These are phyloP conservation scores for Talaromyces nanjingensis DNA, from an alignment of 495 filamentous ascomycete genomes.

Conservation along the genomic window DNA sequence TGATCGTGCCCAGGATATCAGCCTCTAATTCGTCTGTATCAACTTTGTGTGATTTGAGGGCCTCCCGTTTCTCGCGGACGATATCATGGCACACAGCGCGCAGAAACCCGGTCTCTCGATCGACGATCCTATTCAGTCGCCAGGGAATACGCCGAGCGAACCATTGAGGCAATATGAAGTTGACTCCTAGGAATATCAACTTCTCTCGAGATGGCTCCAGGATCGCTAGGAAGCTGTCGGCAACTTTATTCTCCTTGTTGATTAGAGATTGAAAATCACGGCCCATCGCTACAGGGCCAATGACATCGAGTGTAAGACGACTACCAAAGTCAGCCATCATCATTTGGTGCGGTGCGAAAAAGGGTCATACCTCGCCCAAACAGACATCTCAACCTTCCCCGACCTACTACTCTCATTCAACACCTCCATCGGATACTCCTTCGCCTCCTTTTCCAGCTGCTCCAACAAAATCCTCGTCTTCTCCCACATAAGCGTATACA, in stretches of 20 bases:
- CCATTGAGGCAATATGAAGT: slow-evolving; percentile 41
- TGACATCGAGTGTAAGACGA: slow-evolving; percentile 78
- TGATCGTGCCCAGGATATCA: slow-evolving; percentile 61
- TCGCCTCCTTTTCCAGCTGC: slow-evolving; percentile 34
- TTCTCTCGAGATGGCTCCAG: slow-evolving; percentile 43
- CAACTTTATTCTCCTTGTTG: slow-evolving; percentile 56
- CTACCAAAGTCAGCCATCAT: slow-evolving; percentile 25
- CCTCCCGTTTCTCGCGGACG: slow-evolving; percentile 54
- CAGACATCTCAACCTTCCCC: slow-evolving; percentile 57
- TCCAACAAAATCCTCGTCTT: slow-evolving; percentile 39
- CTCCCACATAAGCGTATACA: slow-evolving; percentile 76
- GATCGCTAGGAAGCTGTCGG: slow-evolving; percentile 55
- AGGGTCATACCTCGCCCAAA: slow-evolving; percentile 50
- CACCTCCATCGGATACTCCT: slow-evolving; percentile 25
- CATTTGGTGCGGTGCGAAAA: no score
- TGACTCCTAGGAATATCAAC: slow-evolving; percentile 38
- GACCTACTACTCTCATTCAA: slow-evolving; percentile 31
- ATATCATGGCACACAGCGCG: slow-evolving; percentile 57
- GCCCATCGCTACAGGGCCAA: slow-evolving; percentile 75
- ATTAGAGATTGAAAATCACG: slow-evolving; percentile 68
- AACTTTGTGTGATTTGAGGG: slow-evolving; percentile 47
- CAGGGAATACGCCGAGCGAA: slow-evolving; percentile 52
- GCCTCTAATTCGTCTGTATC: slow-evolving; percentile 49
- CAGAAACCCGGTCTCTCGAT: slow-evolving; percentile 49
- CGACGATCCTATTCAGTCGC: slow-evolving; percentile 57